phyloP scores from a whole-genome alignment of 495 filamentous ascomycete species.

The Bacidia gigantensis region DNA sequence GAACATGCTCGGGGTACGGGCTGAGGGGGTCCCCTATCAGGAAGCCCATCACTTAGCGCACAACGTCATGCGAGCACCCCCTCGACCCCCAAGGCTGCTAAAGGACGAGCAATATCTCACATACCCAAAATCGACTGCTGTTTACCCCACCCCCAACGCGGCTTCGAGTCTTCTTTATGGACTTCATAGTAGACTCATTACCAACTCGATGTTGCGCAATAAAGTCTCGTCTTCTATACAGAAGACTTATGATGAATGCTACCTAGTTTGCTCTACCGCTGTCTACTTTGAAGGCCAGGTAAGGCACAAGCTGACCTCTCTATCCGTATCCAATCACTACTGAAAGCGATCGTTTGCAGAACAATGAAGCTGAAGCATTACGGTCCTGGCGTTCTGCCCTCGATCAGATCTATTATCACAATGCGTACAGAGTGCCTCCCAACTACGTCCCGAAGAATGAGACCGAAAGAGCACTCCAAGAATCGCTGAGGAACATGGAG shows the following conservation, averaged over 20 bases:
- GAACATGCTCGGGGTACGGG: neutral
- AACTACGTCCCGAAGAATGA: slow-evolving; percentile 63
- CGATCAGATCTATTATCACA: slow-evolving; percentile 80
- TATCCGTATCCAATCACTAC: slow-evolving; percentile 6
- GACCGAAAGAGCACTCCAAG: slow-evolving; percentile 70
- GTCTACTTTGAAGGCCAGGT: slow-evolving; percentile 92
- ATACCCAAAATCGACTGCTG: too few relatives aligned
- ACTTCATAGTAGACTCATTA: neutral
- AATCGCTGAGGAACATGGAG: slow-evolving; percentile 70
- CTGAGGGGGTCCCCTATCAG: neutral
- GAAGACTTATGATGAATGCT: slow-evolving; percentile 95
- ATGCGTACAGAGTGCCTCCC: slow-evolving; percentile 56
- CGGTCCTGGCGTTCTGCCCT: slow-evolving; percentile 84
- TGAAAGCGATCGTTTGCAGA: slow-evolving; percentile 34
- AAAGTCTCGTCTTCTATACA: slow-evolving; percentile 69
- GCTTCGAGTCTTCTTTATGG: neutral
- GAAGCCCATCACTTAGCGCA: neutral
- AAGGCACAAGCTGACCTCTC: slow-evolving; percentile 12
- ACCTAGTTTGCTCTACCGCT: slow-evolving; percentile 84
- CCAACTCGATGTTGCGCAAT: slow-evolving; percentile 58
- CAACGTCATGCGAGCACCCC: neutral
- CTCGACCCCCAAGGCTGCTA: too few relatives aligned
- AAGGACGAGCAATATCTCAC: too few relatives aligned
- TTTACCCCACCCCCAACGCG: too few relatives aligned
- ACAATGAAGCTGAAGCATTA: slow-evolving; percentile 84